Evolutionary conservation across 2,329 filamentous ascomycete species (phyloP).

Genomic region (Curvularia eragrostidis): DNA sequence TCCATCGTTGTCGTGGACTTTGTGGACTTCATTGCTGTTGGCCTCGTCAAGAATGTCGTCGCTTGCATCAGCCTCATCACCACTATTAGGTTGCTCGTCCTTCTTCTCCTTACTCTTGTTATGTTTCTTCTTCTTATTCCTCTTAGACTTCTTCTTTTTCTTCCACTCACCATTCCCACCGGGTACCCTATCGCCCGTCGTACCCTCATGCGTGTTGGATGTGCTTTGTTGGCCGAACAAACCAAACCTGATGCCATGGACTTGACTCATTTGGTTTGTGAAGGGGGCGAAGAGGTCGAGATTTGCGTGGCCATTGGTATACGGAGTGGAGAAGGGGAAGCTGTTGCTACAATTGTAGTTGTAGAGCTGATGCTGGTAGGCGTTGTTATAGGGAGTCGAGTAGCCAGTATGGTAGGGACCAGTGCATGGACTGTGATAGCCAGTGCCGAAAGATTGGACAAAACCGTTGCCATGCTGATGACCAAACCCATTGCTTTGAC

Average conservation of each 20-base stretch:
- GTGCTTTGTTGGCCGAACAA: not conserved
- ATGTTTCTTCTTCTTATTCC: conserved; percentile 1
- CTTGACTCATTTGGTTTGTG: not conserved
- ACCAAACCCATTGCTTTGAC: not conserved
- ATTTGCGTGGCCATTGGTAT: not conserved
- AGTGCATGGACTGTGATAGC: not conserved
- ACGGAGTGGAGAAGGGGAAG: not conserved
- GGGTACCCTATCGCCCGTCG: not conserved
- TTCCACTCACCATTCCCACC: not conserved
- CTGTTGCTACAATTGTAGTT: not conserved
- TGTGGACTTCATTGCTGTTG: not conserved
- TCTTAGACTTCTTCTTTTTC: not conserved
- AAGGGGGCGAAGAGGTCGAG: not conserved
- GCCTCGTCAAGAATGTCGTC: not conserved
- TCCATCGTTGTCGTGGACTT: not conserved
- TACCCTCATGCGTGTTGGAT: not conserved
- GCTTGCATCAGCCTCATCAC: not conserved
- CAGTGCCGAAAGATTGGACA: not conserved
- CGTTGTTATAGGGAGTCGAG: not conserved
- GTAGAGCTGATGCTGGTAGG: not conserved
- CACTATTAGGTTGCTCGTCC: not conserved
- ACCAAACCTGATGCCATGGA: not conserved
- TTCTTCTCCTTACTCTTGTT: not conserved
- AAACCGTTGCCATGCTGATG: not conserved
- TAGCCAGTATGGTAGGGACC: not conserved